Conservation (phyloP, 306 rosid genomes). For the Lotus japonicus region DNA sequence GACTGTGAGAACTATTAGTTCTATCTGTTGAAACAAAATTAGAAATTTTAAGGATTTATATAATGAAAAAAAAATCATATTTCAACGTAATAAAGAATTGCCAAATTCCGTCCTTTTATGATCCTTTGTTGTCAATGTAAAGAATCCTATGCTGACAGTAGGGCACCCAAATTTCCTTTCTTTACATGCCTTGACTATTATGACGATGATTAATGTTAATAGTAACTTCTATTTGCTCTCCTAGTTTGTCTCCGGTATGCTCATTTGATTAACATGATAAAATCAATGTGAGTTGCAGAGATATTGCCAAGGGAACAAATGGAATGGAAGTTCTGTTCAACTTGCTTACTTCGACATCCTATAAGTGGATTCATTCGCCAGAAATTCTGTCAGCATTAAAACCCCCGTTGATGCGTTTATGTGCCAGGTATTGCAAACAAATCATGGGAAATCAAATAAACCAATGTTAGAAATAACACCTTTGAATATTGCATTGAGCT, state of each 20-base stretch:
- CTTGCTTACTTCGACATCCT: conserved; percentile 63
- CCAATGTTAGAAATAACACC: conserved; percentile 8
- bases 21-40: not conserved
- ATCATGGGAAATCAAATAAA: conserved; percentile 3
- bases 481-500: not conserved
- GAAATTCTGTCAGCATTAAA: conserved; percentile 48
- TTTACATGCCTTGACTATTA: conserved; percentile 3
- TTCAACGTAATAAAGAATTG: not conserved
- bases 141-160: not conserved
- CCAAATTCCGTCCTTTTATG: not conserved
- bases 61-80: conserved; percentile 6
- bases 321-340: conserved; percentile 75
- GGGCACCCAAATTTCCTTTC: conserved; percentile 12
- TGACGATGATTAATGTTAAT: not conserved
- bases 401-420: conserved; percentile 63
- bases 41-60: not conserved
- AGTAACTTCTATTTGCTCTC: conserved; percentile 4
- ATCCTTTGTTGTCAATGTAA: conserved; percentile 2
- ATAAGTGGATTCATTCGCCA: conserved; percentile 58
- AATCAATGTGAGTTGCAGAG: conserved; percentile 41
- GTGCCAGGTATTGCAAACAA: conserved; percentile 58
- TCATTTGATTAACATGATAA: conserved; percentile 2
- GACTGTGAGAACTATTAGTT: not conserved
- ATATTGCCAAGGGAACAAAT: conserved; percentile 44
- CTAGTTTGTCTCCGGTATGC: not conserved